Conservation (phyloP, 768 basidiomycete species). For the Lyophyllum semitale region DNA sequence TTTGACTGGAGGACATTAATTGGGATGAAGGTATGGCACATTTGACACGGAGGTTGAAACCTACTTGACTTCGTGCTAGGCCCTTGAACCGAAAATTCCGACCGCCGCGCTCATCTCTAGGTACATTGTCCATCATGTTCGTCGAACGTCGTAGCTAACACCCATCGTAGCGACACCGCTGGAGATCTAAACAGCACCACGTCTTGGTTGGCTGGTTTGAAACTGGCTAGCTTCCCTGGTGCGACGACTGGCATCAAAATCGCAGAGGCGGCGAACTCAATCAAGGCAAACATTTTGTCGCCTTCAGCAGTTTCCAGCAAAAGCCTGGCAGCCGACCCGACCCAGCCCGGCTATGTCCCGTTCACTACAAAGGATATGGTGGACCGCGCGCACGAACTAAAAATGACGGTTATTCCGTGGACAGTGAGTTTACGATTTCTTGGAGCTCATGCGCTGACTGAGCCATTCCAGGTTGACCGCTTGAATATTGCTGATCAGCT, state of each 20-base stretch:
- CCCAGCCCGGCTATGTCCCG: slow-evolving; percentile 43
- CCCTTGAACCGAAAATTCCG: slow-evolving; percentile 54
- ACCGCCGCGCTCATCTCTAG: slow-evolving; percentile 69
- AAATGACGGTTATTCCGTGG: slow-evolving; percentile 70
- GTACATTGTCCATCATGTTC: slow-evolving; percentile 34
- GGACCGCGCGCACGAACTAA: slow-evolving; percentile 60
- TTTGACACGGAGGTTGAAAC: not conserved
- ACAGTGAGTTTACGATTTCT: slow-evolving; percentile 47
- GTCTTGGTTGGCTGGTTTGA: slow-evolving; percentile 71
- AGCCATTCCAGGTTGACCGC: slow-evolving; percentile 52
- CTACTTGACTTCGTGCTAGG: slow-evolving; percentile 26
- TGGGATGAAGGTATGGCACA: slow-evolving; percentile 60
- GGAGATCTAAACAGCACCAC: slow-evolving; percentile 46
- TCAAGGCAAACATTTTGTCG: slow-evolving; percentile 67
- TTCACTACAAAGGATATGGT: slow-evolving; percentile 76
- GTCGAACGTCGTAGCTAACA: not conserved
- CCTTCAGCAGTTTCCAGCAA: slow-evolving; percentile 47
- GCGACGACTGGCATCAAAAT: slow-evolving; percentile 57
- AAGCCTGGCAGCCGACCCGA: slow-evolving; percentile 44
- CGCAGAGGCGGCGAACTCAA: slow-evolving; percentile 66
- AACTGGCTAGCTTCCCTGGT: slow-evolving; percentile 65
- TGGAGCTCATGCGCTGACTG: not conserved
- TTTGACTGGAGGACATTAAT: slow-evolving; percentile 81
- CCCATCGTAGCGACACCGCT: slow-evolving; percentile 38
- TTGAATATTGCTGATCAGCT: slow-evolving; percentile 64